Evolutionary conservation across 78 protist species (phyloP), one percentile per base, ranked within the genome.

Genomic region (Dictyostelium citrinum): DNA sequence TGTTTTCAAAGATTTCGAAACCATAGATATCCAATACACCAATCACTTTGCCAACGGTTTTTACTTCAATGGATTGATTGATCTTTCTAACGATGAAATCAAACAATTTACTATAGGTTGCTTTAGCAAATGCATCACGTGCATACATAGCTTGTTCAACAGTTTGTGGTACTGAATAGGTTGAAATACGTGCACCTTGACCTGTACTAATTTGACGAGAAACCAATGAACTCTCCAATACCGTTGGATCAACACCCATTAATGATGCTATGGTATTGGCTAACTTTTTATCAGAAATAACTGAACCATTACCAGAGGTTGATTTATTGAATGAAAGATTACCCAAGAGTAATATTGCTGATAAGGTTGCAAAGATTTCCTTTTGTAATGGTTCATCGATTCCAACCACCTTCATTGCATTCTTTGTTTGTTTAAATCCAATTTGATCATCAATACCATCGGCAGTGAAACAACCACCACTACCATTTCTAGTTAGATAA

Each of bases 21-120:
- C 98, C 98, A 81, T 91, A 97, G 49, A 97, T 96, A 86, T 97
- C 98, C 1, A 97, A 91, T 9, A 97, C 90, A 33, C 97, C 97
- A 58, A 97, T 88, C 24, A 96, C 96, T 35, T 49, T 77, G 6
- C 91, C 95, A 64, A 51, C 55, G 33, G 88, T 85, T 39, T 75
- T 64, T 37, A 86, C 88, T 76, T 79, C 80, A 17, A 93, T 93
- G 17, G 91, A 93, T 22, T 49, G 41, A 83, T 97, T 97, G 81
- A 97, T 95, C 39, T 37, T 33, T 76, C 71, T 70, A 39, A 98
- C 99, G 16, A 98, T 71, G 95, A 81, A 90, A 76, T 95, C 93
- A 72, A 98, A 98, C 16, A 98, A 51, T 29, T 94, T 91, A 7
- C 90, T 92, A 94, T 98, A 98, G 45, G 97, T n/a, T 17, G 97